phyloP scores from a whole-genome alignment of 2,329 filamentous ascomycete species.

The Epichloe hybrida region DNA sequence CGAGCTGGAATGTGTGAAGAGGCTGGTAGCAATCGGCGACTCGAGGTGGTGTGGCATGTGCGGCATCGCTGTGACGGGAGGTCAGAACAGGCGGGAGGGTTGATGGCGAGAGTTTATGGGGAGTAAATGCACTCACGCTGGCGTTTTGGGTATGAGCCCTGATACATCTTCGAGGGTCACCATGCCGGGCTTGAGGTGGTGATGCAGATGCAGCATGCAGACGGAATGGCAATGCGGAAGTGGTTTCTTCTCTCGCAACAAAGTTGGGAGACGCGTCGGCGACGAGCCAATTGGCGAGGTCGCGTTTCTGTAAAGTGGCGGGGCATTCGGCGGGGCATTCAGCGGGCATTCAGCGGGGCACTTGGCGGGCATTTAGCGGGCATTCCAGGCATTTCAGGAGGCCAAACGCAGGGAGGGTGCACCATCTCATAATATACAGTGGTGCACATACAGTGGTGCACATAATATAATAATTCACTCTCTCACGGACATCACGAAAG shows the following conservation, averaged over 20 bases:
- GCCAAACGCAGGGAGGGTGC: too few relatives aligned
- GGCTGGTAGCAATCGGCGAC: conserved; percentile 53
- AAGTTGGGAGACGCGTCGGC: not conserved
- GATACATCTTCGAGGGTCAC: conserved; percentile 20
- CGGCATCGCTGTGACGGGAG: conserved; percentile 16
- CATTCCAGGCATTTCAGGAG: too few relatives aligned
- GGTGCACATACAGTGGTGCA: too few relatives aligned
- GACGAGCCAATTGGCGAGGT: not conserved
- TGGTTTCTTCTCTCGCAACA: not conserved
- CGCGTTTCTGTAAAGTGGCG: conserved; percentile 2
- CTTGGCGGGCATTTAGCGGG: too few relatives aligned
- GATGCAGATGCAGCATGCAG: not conserved
- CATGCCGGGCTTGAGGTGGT: conserved; percentile 13
- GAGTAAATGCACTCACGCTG: conserved; percentile 15
- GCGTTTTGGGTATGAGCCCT: conserved; percentile 20
- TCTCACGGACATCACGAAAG: not conserved
- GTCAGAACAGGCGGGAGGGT: not conserved
- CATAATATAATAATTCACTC: not conserved
- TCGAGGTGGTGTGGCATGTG: conserved; percentile 34
- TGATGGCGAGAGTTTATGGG: not conserved
- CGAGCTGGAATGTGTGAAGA: conserved; percentile 59
- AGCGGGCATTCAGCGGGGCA: not conserved
- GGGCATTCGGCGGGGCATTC: not conserved
- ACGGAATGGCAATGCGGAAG: too few relatives aligned
- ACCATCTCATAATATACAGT: too few relatives aligned